Conservation (phyloP, 768 basidiomycete genomes). For the Tephrocybe sp. region DNA sequence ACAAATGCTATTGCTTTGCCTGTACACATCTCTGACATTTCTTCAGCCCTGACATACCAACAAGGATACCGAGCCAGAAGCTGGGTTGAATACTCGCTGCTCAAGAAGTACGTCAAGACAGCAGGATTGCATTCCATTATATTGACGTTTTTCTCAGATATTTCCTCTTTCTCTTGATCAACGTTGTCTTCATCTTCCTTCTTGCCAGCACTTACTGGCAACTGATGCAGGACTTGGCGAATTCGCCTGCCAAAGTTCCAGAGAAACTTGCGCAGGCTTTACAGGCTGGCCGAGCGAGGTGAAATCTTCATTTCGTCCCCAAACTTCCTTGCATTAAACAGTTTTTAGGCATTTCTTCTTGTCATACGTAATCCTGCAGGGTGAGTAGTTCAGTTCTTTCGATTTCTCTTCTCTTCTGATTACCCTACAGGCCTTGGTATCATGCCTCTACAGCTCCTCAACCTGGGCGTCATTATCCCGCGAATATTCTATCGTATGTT, state of each 20-base stretch:
- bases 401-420: constrained; percentile 6
- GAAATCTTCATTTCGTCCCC: constrained; percentile 18
- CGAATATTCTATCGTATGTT: constrained; percentile 73
- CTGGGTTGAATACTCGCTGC: constrained; percentile 88
- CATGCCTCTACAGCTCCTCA: constrained; percentile 94
- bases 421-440: constrained; percentile 70
- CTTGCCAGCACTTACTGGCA: constrained; percentile 91
- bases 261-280: constrained; percentile 88
- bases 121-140: background rate
- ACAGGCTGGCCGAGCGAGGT: constrained; percentile 75
- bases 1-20: background rate
- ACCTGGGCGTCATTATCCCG: constrained; percentile 86
- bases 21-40: constrained; percentile 4
- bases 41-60: constrained; percentile 71
- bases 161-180: constrained; percentile 87
- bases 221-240: constrained; percentile 86
- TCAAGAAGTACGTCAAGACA: constrained; percentile 72
- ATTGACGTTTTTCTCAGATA: constrained; percentile 56
- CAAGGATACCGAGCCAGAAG: constrained; percentile 90
- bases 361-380: constrained; percentile 84
- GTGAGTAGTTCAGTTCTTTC: constrained; percentile 29
- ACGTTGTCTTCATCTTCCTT: constrained; percentile 94
- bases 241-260: constrained; percentile 91
- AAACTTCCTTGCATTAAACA: constrained; percentile 6
- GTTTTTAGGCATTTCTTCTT: constrained; percentile 72